Conservation (phyloP, 805 yeast species). For the Pichia gijzeniarum region DNA sequence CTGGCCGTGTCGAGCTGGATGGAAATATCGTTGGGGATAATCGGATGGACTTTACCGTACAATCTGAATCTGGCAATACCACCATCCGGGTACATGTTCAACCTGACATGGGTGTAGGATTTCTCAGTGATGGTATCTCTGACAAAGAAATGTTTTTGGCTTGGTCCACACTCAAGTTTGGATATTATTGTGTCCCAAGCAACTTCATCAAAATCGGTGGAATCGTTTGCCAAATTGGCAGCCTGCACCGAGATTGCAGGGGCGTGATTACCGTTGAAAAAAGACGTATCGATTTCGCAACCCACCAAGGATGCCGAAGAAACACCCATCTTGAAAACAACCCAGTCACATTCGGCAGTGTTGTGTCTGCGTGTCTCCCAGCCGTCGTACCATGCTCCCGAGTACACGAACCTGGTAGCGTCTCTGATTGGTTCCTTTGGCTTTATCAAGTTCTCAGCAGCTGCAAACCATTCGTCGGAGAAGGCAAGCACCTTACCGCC, state of each 20-base stretch:
- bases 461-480: slow-evolving; percentile 95
- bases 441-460: slow-evolving; percentile 77
- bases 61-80: slow-evolving; percentile 93
- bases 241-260: slow-evolving; percentile 86
- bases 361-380: slow-evolving; percentile 98
- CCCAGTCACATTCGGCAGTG: slow-evolving; percentile 81
- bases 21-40: slow-evolving; percentile 42
- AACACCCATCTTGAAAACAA: slow-evolving; percentile 76
- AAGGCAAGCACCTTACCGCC: slow-evolving; percentile 68
- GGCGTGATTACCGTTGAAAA: slow-evolving; percentile 93
- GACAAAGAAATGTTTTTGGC: slow-evolving; percentile 76
- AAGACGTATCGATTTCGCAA: slow-evolving; percentile 88
- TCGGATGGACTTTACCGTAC: slow-evolving; percentile 79
- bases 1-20: slow-evolving; percentile 67
- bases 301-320: slow-evolving; percentile 73
- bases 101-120: slow-evolving; percentile 70
- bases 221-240: slow-evolving; percentile 32
- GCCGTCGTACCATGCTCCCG: slow-evolving; percentile 98
- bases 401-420: slow-evolving; percentile 66
- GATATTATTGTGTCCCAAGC: slow-evolving; percentile 70
- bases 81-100: slow-evolving; percentile 96
- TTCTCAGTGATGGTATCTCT: slow-evolving; percentile 51
- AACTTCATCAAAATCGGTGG: slow-evolving; percentile 27
- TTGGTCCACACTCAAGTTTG: slow-evolving; percentile 80
- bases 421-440: slow-evolving; percentile 79